phyloP scores from a whole-genome alignment of 2,329 filamentous ascomycete genomes.

The Penicillium palitans region DNA sequence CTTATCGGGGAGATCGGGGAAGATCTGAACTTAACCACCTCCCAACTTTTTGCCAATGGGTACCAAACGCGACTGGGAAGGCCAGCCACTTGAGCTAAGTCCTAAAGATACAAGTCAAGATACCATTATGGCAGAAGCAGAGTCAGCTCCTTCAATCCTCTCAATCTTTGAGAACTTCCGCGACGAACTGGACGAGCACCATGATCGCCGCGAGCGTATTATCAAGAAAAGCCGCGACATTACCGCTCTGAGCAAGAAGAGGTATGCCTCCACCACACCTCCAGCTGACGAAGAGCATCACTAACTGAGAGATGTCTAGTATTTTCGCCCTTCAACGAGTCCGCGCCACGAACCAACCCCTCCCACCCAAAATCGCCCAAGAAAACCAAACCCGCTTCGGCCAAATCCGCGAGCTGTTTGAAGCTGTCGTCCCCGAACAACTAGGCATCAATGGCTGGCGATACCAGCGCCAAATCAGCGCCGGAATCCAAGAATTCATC shows the following conservation, averaged over 20 bases:
- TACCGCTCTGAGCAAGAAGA: slow-evolving; percentile 93
- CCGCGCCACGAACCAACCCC: slow-evolving; percentile 41
- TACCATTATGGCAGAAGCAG: slow-evolving; percentile 10
- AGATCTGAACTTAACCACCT: slow-evolving; percentile 11
- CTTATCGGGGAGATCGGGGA: slow-evolving; percentile 8
- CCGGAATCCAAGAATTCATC: slow-evolving; percentile 88
- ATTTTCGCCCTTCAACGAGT: slow-evolving; percentile 79
- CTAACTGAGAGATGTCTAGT: slow-evolving; percentile 44
- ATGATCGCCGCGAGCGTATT: slow-evolving; percentile 85
- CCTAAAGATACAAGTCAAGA: slow-evolving; percentile 3
- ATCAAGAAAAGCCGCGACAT: slow-evolving; percentile 92
- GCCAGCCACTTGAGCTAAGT: slow-evolving; percentile 25
- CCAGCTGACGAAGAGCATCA: neutral
- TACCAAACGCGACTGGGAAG: slow-evolving; percentile 44
- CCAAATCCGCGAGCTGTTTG: slow-evolving; percentile 70
- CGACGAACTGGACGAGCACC: slow-evolving; percentile 86
- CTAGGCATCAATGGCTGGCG: slow-evolving; percentile 77
- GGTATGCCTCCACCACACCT: slow-evolving; percentile 58
- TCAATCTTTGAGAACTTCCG: slow-evolving; percentile 85
- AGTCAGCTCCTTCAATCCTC: slow-evolving; percentile 47
- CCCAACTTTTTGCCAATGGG: slow-evolving; percentile 28
- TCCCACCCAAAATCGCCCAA: slow-evolving; percentile 68
- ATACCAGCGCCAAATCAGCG: slow-evolving; percentile 74
- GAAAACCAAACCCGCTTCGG: slow-evolving; percentile 69
- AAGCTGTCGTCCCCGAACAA: slow-evolving; percentile 69